Percentiles rank a stretch among this genome's conserved stretches.
Evolutionary conservation across 169 alveolate genomes (phyloP).

Genomic region (Plasmodium relictum): DNA sequence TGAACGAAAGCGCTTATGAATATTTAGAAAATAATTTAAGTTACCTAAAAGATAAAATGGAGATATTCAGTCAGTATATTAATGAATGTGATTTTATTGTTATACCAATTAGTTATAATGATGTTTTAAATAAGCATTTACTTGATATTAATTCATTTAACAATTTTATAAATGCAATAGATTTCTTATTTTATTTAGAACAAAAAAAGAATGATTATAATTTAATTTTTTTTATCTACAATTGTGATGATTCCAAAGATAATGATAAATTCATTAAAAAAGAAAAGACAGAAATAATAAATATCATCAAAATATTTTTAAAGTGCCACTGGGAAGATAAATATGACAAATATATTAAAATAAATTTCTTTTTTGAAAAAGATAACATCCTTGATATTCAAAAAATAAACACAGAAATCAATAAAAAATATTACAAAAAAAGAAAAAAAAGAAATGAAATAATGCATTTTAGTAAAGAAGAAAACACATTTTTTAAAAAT

Average conservation of each 20-base stretch:
- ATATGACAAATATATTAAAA: slow-evolving; percentile 23
- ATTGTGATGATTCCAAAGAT: slow-evolving; percentile 7
- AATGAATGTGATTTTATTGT: slow-evolving; percentile 20
- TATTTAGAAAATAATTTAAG: slow-evolving; percentile 40
- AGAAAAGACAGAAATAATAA: slow-evolving; percentile 28
- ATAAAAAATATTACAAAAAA: background rate
- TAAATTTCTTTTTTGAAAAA: slow-evolving; percentile 22
- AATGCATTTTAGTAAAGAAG: background rate
- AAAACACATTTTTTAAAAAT: slow-evolving; percentile 22
- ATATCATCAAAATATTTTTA: slow-evolving; percentile 15
- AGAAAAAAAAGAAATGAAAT: slow-evolving; percentile 1
- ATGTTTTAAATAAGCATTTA: slow-evolving; percentile 52
- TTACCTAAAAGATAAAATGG: slow-evolving; percentile 11
- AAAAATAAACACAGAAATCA: background rate
- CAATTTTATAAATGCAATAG: slow-evolving; percentile 29
- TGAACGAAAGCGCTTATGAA: slow-evolving; percentile 9
- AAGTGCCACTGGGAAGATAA: slow-evolving; percentile 24
- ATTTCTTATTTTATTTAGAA: slow-evolving; percentile 1
- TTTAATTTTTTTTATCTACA: slow-evolving; percentile 42
- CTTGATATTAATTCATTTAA: slow-evolving; percentile 33
- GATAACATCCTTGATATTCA: slow-evolving; percentile 16
- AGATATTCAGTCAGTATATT: slow-evolving; percentile 8
- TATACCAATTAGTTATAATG: slow-evolving; percentile 64
- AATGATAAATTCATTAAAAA: background rate
- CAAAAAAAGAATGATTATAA: slow-evolving; percentile 11